A percentile compares a stretch with the other conserved stretches of the same genome.
Conservation (phyloP, 192 early-diverging fungal species). For the Umbelopsis sp. region DNA sequence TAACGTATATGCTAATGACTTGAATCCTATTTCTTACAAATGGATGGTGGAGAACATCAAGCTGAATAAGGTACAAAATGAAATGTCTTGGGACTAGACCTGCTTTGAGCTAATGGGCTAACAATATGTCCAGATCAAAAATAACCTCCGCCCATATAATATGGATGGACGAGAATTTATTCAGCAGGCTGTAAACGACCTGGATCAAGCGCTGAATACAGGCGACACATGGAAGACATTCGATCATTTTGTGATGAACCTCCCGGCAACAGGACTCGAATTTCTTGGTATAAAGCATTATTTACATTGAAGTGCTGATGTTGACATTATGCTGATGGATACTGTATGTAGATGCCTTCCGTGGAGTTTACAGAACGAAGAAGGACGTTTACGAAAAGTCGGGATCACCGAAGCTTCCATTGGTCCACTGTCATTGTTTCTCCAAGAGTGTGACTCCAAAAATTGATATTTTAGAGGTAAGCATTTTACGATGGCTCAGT, state of each 20-base stretch:
- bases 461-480: slow-evolving; percentile 64
- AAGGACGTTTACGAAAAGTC: slow-evolving; percentile 41
- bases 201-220: slow-evolving; percentile 47
- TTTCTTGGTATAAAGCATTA: slow-evolving; percentile 71
- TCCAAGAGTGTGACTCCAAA: slow-evolving; percentile 76
- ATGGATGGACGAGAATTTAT: slow-evolving; percentile 94
- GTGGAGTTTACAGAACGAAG: slow-evolving; percentile 68
- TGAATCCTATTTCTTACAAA: slow-evolving; percentile 90
- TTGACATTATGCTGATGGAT: neutral
- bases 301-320: neutral
- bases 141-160: slow-evolving; percentile 76
- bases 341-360: slow-evolving; percentile 76
- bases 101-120: neutral
- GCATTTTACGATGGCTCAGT: slow-evolving; percentile 29
- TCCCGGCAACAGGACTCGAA: slow-evolving; percentile 95
- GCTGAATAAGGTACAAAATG: slow-evolving; percentile 75
- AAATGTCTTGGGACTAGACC: neutral
- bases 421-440: slow-evolving; percentile 96
- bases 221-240: slow-evolving; percentile 62
- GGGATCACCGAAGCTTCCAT: slow-evolving; percentile 62
- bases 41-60: slow-evolving; percentile 81
- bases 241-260: slow-evolving; percentile 98
- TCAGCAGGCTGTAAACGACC: slow-evolving; percentile 67
- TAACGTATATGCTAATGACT: slow-evolving; percentile 94
- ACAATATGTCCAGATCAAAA: slow-evolving; percentile 47